Conservation (phyloP, 2,329 filamentous ascomycete genomes). For the Didymella lethalis region DNA sequence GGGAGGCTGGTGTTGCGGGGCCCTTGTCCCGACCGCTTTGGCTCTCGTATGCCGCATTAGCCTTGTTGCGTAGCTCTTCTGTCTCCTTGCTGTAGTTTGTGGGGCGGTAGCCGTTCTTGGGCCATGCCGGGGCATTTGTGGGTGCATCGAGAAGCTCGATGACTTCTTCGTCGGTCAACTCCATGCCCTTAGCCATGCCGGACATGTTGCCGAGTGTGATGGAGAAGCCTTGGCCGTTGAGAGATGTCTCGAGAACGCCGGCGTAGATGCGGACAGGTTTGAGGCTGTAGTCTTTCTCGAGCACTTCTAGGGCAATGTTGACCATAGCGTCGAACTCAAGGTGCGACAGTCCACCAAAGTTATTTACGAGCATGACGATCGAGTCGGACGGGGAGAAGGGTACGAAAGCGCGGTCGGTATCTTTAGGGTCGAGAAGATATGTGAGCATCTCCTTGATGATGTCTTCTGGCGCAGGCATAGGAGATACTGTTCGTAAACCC, state of each 20-base stretch:
- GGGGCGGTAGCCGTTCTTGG: conserved; percentile 56
- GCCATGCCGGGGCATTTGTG: conserved; percentile 62
- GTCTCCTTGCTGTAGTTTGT: conserved; percentile 38
- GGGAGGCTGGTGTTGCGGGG: conserved; percentile 50
- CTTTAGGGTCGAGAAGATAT: conserved; percentile 58
- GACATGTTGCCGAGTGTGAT: conserved; percentile 63
- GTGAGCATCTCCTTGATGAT: conserved; percentile 58
- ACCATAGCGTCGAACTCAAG: conserved; percentile 60
- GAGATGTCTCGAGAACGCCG: conserved; percentile 60
- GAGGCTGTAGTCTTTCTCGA: conserved; percentile 59
- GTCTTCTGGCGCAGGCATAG: conserved; percentile 59
- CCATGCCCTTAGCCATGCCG: conserved; percentile 54
- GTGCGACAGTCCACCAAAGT: conserved; percentile 58
- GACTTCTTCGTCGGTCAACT: conserved; percentile 52
- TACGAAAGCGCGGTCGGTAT: conserved; percentile 60
- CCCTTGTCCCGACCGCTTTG: conserved; percentile 32
- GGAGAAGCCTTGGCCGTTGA: conserved; percentile 65
- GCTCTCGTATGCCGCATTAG: conserved; percentile 37
- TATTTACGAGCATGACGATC: conserved; percentile 58
- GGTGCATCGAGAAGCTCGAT: conserved; percentile 59
- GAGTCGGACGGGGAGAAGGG: conserved; percentile 57
- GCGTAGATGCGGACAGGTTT: conserved; percentile 58
- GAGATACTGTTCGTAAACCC: conserved; percentile 56
- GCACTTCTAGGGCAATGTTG: conserved; percentile 51
- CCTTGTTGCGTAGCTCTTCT: conserved; percentile 37